A percentile compares a stretch with the other conserved stretches of the same genome.
Evolutionary conservation across 768 basidiomycete genomes (phyloP).

Genomic region (Clitopilus hobsonii): DNA sequence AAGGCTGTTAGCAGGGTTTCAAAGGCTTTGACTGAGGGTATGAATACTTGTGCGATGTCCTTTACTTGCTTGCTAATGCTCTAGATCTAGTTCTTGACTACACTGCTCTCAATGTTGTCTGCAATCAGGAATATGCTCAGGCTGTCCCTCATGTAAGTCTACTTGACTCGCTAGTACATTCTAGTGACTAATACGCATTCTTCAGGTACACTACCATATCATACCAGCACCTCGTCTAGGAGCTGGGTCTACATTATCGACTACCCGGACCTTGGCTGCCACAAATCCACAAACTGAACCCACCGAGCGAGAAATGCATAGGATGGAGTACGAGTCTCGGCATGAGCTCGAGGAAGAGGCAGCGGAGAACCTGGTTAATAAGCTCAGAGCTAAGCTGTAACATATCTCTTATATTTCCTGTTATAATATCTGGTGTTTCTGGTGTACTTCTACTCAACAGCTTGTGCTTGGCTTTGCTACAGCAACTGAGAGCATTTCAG

Average conservation of each 20-base stretch:
- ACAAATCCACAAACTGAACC: slow-evolving; percentile 20
- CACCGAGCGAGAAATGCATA: slow-evolving; percentile 52
- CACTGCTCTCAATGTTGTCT: slow-evolving; percentile 70
- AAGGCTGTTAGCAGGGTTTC: slow-evolving; percentile 58
- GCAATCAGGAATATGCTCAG: slow-evolving; percentile 80
- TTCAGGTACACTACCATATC: slow-evolving; percentile 72
- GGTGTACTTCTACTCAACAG: not conserved
- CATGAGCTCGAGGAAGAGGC: slow-evolving; percentile 58
- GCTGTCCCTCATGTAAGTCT: slow-evolving; percentile 66
- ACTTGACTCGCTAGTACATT: not conserved
- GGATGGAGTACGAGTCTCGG: slow-evolving; percentile 52
- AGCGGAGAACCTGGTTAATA: slow-evolving; percentile 37
- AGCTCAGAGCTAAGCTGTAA: slow-evolving; percentile 41
- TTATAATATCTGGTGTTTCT: not conserved
- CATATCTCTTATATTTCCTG: not conserved
- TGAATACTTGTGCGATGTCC: not conserved
- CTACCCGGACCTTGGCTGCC: slow-evolving; percentile 5
- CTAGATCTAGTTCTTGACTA: slow-evolving; percentile 47
- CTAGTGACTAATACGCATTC: not conserved
- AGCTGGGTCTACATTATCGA: slow-evolving; percentile 9
- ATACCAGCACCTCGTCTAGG: slow-evolving; percentile 61
- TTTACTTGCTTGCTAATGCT: not conserved
- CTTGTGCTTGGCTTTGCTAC: not conserved
- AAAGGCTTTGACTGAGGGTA: slow-evolving; percentile 47
- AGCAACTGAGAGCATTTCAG: not conserved